These are phyloP conservation scores for Decorospora gaudefroyi DNA, from an alignment of 2,329 filamentous ascomycete genomes.

Conservation along the genomic window DNA sequence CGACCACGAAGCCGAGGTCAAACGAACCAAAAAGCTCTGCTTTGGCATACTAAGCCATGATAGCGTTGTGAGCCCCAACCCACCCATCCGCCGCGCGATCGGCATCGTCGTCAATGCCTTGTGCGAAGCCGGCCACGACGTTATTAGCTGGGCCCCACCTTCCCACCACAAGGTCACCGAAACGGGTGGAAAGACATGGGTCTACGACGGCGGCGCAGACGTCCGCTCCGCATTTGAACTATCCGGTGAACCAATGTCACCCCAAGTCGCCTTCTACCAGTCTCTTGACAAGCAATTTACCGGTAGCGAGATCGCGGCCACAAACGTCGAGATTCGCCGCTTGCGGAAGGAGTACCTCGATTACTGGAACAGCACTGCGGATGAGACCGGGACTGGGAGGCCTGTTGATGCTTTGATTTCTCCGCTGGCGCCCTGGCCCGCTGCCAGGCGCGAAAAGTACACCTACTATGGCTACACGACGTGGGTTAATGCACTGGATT, in stretches of 20 bases:
- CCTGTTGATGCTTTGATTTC: slow-evolving; percentile 47
- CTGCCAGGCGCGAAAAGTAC: slow-evolving; percentile 36
- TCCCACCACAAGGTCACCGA: slow-evolving; percentile 31
- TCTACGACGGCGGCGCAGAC: slow-evolving; percentile 41
- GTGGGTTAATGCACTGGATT: slow-evolving; percentile 41
- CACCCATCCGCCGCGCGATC: slow-evolving; percentile 45
- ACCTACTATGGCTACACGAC: slow-evolving; percentile 43
- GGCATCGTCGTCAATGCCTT: slow-evolving; percentile 32
- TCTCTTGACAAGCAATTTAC: slow-evolving; percentile 25
- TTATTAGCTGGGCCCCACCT: slow-evolving; percentile 36
- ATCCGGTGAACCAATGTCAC: slow-evolving; percentile 39
- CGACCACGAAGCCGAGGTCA: slow-evolving; percentile 40
- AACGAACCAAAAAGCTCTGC: slow-evolving; percentile 20
- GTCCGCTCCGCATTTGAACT: slow-evolving; percentile 40
- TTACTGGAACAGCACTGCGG: slow-evolving; percentile 45
- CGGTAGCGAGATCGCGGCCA: slow-evolving; percentile 40
- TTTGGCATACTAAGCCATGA: slow-evolving; percentile 45
- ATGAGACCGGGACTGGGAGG: slow-evolving; percentile 34
- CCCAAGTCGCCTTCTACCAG: slow-evolving; percentile 31
- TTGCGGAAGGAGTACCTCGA: slow-evolving; percentile 45
- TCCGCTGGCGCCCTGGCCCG: slow-evolving; percentile 47
- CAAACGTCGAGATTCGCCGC: slow-evolving; percentile 36
- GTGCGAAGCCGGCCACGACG: slow-evolving; percentile 34
- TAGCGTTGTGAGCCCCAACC: slow-evolving; percentile 42
- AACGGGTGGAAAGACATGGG: slow-evolving; percentile 32